A percentile compares a stretch with the other conserved stretches of the same genome.
Conservation (phyloP, 495 filamentous ascomycete genomes). For the Penicillium antarcticum region DNA sequence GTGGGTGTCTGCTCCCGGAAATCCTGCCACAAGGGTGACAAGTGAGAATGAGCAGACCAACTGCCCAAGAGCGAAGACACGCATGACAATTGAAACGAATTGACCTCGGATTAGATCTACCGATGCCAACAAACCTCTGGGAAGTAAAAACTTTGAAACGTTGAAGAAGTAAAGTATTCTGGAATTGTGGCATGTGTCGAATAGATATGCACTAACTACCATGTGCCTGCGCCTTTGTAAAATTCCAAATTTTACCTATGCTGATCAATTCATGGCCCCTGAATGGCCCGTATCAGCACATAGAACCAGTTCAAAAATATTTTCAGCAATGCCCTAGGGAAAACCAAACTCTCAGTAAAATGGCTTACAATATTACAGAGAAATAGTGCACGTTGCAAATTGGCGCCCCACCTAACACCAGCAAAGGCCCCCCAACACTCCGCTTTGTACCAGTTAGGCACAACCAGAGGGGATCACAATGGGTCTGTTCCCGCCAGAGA, state of each 20-base stretch:
- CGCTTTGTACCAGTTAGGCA: too few species aligned
- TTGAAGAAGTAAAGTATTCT: not conserved
- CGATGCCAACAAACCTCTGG: too few species aligned
- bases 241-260: not conserved
- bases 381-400: too few species aligned
- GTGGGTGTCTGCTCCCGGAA: constrained; percentile 9
- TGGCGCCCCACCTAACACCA: too few species aligned
- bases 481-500: too few species aligned
- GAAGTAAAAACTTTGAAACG: too few species aligned
- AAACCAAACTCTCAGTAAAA: not conserved
- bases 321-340: not conserved
- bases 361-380: too few species aligned
- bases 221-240: not conserved
- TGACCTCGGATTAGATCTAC: not conserved
- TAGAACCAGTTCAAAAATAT: not conserved
- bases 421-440: too few species aligned
- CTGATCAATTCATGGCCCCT: constrained; percentile 11
- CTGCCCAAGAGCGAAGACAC: not conserved
- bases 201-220: not conserved
- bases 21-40: constrained; percentile 3
- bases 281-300: constrained; percentile 8
- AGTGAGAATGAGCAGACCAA: constrained; percentile 11
- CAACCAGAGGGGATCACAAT: too few species aligned
- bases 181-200: not conserved
- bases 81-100: constrained; percentile 8